Base-by-base conservation (phyloP, 2,329 filamentous ascomycete genomes). In the Dactylellina drechsleri region DNA sequence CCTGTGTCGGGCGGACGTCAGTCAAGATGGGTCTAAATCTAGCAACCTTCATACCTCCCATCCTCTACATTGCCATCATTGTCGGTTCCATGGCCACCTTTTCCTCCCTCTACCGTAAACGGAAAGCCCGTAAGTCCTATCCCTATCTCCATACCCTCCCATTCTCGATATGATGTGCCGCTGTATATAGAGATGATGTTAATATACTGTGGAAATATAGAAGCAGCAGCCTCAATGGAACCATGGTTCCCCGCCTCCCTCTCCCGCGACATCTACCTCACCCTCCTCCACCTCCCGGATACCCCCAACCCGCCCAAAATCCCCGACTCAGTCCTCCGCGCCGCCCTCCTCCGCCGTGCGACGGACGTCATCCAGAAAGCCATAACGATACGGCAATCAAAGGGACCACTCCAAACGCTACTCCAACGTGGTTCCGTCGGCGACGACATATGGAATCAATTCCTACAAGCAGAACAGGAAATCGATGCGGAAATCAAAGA, bases 231-330 rank as follows among this genome's bases (percentile, higher is more conserved):
- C 64, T 92, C 91, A 78, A 89, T 99, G 76, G 92, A 91, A 78
- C 93, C 94, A 79, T 99, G 95, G 94, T 99, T 99, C 83, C 90
- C 90, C 23, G 87, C 91, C 61, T 93, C 99, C 82, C 85, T 96
- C 60, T 91, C 95, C 83, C 92, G 94, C 83, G 93, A 99, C 83
- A 88, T 99, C 81, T 99, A 98, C 85, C 88, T 97, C 75, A 93
- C 93, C 52, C 89, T 99, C 47, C 86, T 97, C 60, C 93, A 99
- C 83, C 86, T 95, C 81, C 71, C 71, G 54, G 87, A 90, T 66
- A 77, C 70, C 6, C 84, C 86, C 40, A 86, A 88, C 66, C 85
- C 87, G 65, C 64, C 71, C 16, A 75, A 75, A 15, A 86, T 97
- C 3, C 94, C 95, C 28, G 92, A 97, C 77, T 92, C 89, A 76